Evolutionary conservation across 345 rosid species (phyloP).

Genomic region (Euphorbia tirucalli): DNA sequence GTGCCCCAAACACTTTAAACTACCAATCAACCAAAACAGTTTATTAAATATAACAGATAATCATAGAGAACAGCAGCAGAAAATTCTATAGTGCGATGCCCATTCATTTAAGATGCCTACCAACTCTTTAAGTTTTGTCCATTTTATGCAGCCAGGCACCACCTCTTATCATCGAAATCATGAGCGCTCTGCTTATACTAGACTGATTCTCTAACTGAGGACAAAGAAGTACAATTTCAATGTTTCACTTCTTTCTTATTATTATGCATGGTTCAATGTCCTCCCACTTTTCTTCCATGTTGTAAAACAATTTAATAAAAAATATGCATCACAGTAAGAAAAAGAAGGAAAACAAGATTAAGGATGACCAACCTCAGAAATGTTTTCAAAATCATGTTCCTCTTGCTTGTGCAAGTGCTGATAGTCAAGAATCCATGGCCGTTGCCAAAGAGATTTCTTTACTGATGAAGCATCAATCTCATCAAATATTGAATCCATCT

Average conservation of each 20-base stretch:
- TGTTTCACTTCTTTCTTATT: neutral
- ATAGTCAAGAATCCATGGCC: conserved; percentile 39
- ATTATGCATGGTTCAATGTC: neutral
- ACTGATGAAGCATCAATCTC: conserved; percentile 9
- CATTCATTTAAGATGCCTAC: neutral
- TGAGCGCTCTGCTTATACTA: neutral
- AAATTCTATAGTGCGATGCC: neutral
- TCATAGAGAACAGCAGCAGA: neutral
- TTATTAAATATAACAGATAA: neutral
- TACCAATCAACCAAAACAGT: neutral
- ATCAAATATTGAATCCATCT: neutral
- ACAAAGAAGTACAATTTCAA: neutral
- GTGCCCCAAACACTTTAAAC: neutral
- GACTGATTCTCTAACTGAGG: neutral
- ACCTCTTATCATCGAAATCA: neutral
- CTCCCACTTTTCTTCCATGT: neutral
- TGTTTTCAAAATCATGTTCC: conserved; percentile 20
- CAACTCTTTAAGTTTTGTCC: neutral
- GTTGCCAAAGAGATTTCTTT: conserved; percentile 19
- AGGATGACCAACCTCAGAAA: conserved; percentile 22
- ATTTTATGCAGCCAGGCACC: neutral
- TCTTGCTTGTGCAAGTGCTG: conserved; percentile 18
- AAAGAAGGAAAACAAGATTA: neutral
- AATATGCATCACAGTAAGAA: neutral
- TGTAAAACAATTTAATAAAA: neutral